These are phyloP conservation scores for Trypanosoma caninum DNA, from an alignment of 208 protist genomes.

Conservation along the genomic window DNA sequence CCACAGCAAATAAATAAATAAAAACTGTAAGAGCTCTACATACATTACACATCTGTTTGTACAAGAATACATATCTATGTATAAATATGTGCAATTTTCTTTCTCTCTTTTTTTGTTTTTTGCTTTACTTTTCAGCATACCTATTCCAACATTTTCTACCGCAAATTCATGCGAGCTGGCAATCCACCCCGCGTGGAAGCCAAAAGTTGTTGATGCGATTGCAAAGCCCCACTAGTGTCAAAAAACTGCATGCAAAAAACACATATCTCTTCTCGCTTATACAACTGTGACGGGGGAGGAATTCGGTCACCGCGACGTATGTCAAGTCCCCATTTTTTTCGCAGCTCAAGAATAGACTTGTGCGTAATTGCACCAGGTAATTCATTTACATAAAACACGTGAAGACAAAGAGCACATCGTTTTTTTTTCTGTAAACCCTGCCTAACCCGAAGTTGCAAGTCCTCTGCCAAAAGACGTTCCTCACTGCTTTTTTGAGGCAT, in stretches of 20 bases:
- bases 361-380: slow-evolving; percentile 90
- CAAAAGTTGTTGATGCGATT: slow-evolving; percentile 86
- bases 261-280: slow-evolving; percentile 90
- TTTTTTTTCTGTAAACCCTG: slow-evolving; percentile 91
- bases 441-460: slow-evolving; percentile 72
- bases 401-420: slow-evolving; percentile 86
- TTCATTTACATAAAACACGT: slow-evolving; percentile 89
- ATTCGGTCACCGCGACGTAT: slow-evolving; percentile 78
- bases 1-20: background rate
- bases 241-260: slow-evolving; percentile 95
- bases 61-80: slow-evolving; percentile 1
- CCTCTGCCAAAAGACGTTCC: slow-evolving; percentile 49
- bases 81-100: background rate
- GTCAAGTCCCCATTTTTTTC: slow-evolving; percentile 87
- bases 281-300: slow-evolving; percentile 89
- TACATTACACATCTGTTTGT: background rate
- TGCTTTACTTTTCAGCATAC: background rate
- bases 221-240: slow-evolving; percentile 77
- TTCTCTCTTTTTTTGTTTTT: background rate
- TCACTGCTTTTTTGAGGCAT: slow-evolving; percentile 22
- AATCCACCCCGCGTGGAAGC: slow-evolving; percentile 86
- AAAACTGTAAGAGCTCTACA: background rate
- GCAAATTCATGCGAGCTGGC: slow-evolving; percentile 67
- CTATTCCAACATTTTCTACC: slow-evolving; percentile 26
- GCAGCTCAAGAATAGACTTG: slow-evolving; percentile 91